Conservation (phyloP, 192 early-diverging fungal species). For the Coemansia sp. region DNA sequence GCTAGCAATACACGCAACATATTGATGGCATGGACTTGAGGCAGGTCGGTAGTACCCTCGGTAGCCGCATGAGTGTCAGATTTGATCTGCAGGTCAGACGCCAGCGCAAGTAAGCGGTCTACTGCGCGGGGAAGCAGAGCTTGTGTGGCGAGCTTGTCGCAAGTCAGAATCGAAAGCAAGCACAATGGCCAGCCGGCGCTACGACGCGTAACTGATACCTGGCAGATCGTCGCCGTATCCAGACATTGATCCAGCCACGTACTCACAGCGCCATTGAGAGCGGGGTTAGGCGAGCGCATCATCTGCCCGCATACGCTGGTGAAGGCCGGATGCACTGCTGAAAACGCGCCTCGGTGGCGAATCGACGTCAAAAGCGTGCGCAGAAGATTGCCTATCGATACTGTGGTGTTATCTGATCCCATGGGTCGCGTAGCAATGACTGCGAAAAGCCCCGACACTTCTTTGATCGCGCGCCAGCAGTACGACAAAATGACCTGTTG, state of each 20-base stretch:
- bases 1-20: constrained; percentile 82
- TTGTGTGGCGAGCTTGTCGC: constrained; percentile 64
- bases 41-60: constrained; percentile 77
- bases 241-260: constrained; percentile 85
- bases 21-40: constrained; percentile 94
- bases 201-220: constrained; percentile 91
- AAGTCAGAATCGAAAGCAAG: constrained; percentile 80
- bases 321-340: constrained; percentile 83
- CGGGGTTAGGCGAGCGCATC: constrained; percentile 59
- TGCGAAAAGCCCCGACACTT: constrained; percentile 71
- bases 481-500: constrained; percentile 88
- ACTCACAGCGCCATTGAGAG: constrained; percentile 62
- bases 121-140: constrained; percentile 69
- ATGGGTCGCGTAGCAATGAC: neutral
- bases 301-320: constrained; percentile 71
- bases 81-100: constrained; percentile 27
- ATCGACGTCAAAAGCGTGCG: constrained; percentile 70
- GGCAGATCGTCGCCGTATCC: constrained; percentile 66
- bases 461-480: constrained; percentile 93
- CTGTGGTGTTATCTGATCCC: constrained; percentile 21
- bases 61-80: neutral
- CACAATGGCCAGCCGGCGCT: constrained; percentile 88
- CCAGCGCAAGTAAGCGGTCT: constrained; percentile 69
- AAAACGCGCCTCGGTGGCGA: constrained; percentile 92
- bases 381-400: constrained; percentile 52